phyloP scores from a whole-genome alignment of 1,284 basidiomycete species.

The Melanopsichium pennsylvanicum region DNA sequence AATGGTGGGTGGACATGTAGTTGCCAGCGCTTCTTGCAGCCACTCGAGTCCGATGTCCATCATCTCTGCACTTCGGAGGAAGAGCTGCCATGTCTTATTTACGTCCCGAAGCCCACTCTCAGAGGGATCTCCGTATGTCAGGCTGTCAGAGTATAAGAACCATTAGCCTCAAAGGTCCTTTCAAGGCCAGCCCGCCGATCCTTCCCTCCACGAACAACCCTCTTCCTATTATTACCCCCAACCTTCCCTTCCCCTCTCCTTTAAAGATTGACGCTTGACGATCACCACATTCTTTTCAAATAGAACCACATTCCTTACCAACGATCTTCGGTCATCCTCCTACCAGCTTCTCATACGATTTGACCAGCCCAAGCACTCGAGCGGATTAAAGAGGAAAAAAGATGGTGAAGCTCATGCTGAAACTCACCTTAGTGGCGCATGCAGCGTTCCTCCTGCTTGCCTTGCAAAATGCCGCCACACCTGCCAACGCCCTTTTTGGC shows the following conservation, averaged over 20 bases:
- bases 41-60: no score
- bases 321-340: no score
- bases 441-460: slow-evolving; percentile 26
- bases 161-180: background rate
- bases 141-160: slow-evolving; percentile 24
- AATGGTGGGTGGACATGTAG: no score
- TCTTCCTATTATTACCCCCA: background rate
- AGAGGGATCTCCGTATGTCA: no score
- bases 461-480: slow-evolving; percentile 16
- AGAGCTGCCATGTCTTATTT: no score
- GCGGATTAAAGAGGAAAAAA: background rate
- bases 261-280: slow-evolving; percentile 1
- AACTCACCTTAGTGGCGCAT: slow-evolving; percentile 32
- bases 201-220: slow-evolving; percentile 9
- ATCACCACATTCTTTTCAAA: slow-evolving; percentile 11
- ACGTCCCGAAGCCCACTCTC: no score
- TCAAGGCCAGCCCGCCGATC: background rate
- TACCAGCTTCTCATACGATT: background rate
- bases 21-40: no score
- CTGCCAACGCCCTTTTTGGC: slow-evolving; percentile 17
- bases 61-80: no score
- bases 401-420: slow-evolving; percentile 25
- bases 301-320: no score
- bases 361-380: background rate
- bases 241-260: background rate